Base-by-base conservation (phyloP, 1,139 yeast genomes). In the Lodderomyces metapsilosis region DNA sequence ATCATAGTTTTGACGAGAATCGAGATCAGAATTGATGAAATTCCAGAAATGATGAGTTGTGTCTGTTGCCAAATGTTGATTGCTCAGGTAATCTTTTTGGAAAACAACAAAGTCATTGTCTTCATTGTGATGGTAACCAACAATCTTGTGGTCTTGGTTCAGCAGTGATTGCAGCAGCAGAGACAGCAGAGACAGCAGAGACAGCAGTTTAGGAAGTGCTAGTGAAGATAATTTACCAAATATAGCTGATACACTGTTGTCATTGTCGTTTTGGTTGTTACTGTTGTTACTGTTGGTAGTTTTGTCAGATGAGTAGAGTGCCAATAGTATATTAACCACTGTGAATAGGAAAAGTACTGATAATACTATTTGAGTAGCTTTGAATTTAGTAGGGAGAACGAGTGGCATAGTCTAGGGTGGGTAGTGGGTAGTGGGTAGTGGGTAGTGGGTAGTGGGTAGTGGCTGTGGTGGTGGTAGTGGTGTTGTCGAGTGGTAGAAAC, bases 41-140 rank as follows among this genome's bases (percentile, higher is more conserved):
- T 48, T 47, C 57, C 56, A 53, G 24, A 48, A 49, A 30, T 51
- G 55, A 24, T 42, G 43, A 13, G 48, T 34, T 10, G 39, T 39
- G 17, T 44, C 52, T 7, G 39, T 21, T n/a, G 45, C 52, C 5
- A 43, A 32, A 12, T 40, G 30, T 11, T 20, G 11, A 10, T 37
- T 36, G 8, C 37, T 34, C 3, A 44, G 37, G 31, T 45, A 47
- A 18, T 48, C 48, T 32, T 52, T 47, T 34, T 51, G 53, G 16
- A 53, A 42, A 16, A 55, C 51, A 42, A 53, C 45, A 12, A 55
- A 49, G 23, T 44, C 45, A 16, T 52, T 45, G n/a, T 43, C 35
- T 12, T 38, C 32, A 41, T 53, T 57, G 24, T 49, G 49, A 34
- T 49, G 53, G 40, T 56, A 56, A 2, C 56, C 56, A 12, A 44